Conservation (phyloP, 2,329 filamentous ascomycete species). For the Aureobasidium namibiae region DNA sequence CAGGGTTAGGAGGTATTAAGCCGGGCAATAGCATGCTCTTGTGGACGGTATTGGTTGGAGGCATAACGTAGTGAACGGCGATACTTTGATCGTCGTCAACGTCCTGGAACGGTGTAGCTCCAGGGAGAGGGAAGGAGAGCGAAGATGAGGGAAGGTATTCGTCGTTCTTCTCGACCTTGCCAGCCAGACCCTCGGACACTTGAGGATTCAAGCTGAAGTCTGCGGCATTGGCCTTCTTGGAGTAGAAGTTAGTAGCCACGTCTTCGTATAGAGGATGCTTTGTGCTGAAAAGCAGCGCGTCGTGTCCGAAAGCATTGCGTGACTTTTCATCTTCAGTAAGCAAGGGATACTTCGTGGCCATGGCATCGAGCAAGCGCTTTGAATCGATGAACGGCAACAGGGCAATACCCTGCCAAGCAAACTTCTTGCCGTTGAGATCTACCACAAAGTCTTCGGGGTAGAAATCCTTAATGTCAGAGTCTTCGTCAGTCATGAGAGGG, state of each 20-base stretch:
- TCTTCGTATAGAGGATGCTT: constrained; percentile 79
- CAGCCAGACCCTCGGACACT: constrained; percentile 68
- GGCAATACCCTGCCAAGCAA: constrained; percentile 94
- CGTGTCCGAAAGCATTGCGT: constrained; percentile 72
- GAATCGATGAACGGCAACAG: constrained; percentile 95
- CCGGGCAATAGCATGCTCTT: constrained; percentile 93
- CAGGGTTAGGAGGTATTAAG: constrained; percentile 62
- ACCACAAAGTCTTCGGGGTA: constrained; percentile 91
- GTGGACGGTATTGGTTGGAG: constrained; percentile 62
- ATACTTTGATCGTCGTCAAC: constrained; percentile 82
- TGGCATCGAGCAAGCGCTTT: constrained; percentile 70
- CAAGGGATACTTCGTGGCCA: constrained; percentile 72
- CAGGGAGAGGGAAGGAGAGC: constrained; percentile 68
- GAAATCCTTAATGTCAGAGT: constrained; percentile 93
- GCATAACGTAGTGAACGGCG: constrained; percentile 82
- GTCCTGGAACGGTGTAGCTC: constrained; percentile 55
- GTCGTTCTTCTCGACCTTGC: constrained; percentile 72
- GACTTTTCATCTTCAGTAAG: constrained; percentile 67
- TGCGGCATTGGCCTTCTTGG: constrained; percentile 66
- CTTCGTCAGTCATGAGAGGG: constrained; percentile 75
- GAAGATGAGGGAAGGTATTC: constrained; percentile 77
- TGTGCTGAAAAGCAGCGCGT: constrained; percentile 78
- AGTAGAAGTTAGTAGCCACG: constrained; percentile 78
- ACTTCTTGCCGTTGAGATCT: constrained; percentile 95
- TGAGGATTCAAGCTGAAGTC: constrained; percentile 67